Evolutionary conservation across 306 rosid species (phyloP).

Genomic region (Malus sieversii): DNA sequence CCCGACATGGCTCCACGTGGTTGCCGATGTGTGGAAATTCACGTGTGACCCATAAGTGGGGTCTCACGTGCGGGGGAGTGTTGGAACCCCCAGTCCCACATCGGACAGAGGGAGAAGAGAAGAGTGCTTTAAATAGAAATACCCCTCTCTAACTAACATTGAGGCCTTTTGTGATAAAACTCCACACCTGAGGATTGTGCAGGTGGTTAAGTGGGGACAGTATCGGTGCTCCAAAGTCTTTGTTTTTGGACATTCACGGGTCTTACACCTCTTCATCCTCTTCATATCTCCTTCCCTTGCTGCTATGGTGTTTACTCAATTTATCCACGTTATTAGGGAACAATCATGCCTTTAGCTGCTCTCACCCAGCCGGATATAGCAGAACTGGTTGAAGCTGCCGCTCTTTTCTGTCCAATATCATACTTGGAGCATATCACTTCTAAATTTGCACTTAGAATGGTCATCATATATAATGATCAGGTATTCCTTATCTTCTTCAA

Average conservation of each 20-base stretch:
- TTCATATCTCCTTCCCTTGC: constrained; percentile 2
- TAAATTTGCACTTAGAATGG: constrained; percentile 59
- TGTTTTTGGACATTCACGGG: constrained; percentile 95
- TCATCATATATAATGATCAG: constrained; percentile 66
- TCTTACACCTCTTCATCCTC: constrained; percentile 26
- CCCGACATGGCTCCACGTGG: no score
- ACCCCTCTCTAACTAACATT: no score
- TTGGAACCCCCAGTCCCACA: no score
- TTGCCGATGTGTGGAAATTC: no score
- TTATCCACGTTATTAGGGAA: constrained; percentile 48
- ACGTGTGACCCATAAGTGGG: no score
- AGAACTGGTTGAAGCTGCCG: constrained; percentile 77
- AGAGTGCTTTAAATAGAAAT: no score
- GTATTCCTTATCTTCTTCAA: constrained; percentile 27
- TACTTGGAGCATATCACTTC: constrained; percentile 68
- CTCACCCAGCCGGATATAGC: constrained; percentile 63
- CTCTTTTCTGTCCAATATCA: constrained; percentile 80
- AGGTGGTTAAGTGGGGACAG: no score
- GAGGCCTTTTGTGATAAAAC: no score
- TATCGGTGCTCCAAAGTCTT: constrained; percentile 61
- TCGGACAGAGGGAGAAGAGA: no score
- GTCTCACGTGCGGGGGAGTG: no score
- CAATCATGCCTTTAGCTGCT: constrained; percentile 69
- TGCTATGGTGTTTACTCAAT: constrained; percentile 3
- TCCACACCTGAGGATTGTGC: no score